These are phyloP conservation scores for Boletus pseudopeckii DNA, from an alignment of 768 basidiomycete species.

Conservation along the genomic window DNA sequence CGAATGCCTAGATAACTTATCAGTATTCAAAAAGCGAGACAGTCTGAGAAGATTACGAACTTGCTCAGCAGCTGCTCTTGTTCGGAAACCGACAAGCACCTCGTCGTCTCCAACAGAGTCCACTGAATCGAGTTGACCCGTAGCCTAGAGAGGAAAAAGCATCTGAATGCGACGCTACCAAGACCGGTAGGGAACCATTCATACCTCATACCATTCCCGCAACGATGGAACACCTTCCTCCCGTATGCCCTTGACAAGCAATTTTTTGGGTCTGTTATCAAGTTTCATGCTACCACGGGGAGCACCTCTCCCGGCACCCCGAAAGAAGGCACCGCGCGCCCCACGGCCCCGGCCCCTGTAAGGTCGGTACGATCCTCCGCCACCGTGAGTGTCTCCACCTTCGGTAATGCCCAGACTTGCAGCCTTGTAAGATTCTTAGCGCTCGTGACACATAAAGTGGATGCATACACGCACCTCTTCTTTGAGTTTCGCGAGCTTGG, in stretches of 20 bases:
- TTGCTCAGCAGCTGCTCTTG: slow-evolving; percentile 73
- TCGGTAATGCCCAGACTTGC: slow-evolving; percentile 71
- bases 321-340: slow-evolving; percentile 52
- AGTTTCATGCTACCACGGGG: slow-evolving; percentile 79
- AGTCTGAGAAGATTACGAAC: slow-evolving; percentile 36
- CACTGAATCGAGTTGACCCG: slow-evolving; percentile 67
- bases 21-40: slow-evolving; percentile 1
- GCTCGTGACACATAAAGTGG: not conserved
- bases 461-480: slow-evolving; percentile 56
- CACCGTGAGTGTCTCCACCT: slow-evolving; percentile 31
- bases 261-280: slow-evolving; percentile 82
- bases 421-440: slow-evolving; percentile 44
- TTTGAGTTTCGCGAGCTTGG: slow-evolving; percentile 71
- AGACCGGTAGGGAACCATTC: slow-evolving; percentile 1
- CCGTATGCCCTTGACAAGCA: slow-evolving; percentile 68
- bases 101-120: slow-evolving; percentile 54
- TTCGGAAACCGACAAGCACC: slow-evolving; percentile 66
- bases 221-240: slow-evolving; percentile 56
- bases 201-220: slow-evolving; percentile 82
- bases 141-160: slow-evolving; percentile 41
- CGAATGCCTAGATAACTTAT: slow-evolving; percentile 51
- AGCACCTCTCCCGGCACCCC: slow-evolving; percentile 62
- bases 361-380: slow-evolving; percentile 49
- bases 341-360: slow-evolving; percentile 70
- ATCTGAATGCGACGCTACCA: not conserved